These are phyloP conservation scores for Dendrocalamus latiflorus DNA, from an alignment of 202 grass and related monocot species.

Conservation along the genomic window DNA sequence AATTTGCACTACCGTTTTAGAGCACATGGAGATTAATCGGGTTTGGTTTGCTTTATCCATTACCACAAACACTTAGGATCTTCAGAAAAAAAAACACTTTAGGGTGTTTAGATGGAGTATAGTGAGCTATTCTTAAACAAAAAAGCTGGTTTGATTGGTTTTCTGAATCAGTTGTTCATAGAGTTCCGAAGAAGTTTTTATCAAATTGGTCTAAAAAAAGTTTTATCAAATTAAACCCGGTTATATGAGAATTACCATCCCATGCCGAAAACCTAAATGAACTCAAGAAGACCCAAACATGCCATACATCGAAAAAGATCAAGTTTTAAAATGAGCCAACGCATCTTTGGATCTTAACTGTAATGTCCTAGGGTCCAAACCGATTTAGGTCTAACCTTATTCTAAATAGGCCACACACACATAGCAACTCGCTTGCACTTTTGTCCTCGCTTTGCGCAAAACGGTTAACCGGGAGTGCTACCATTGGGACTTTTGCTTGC, in stretches of 20 bases:
- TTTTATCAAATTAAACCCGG: not conserved
- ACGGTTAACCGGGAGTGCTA: no score
- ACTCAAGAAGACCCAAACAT: not conserved
- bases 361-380: no score
- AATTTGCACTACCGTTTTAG: not conserved
- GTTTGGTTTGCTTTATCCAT: not conserved
- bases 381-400: no score
- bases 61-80: not conserved
- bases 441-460: no score
- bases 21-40: not conserved
- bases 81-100: not conserved
- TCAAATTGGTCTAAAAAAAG: not conserved
- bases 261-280: not conserved
- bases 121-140: not conserved
- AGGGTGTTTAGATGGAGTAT: not conserved
- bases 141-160: not conserved
- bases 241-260: not conserved
- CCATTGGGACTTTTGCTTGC: no score
- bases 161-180: not conserved
- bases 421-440: no score
- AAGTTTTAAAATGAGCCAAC: not conserved
- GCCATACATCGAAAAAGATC: no score
- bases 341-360: slow-evolving; percentile 38
- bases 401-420: no score
- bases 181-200: not conserved